phyloP scores from a whole-genome alignment of 202 grass and related monocot genomes.

The Zizania palustris region DNA sequence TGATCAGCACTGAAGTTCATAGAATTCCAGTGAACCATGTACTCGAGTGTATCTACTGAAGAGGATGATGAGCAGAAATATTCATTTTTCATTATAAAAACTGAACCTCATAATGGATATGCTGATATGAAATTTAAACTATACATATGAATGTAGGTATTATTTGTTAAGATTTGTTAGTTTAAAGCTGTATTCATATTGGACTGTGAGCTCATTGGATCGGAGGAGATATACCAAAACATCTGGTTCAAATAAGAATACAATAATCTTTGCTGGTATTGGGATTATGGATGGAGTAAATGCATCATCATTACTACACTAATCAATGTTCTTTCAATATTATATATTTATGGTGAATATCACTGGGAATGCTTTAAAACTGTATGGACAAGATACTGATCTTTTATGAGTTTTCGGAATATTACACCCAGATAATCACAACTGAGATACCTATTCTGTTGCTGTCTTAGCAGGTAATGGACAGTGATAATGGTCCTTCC shows the following conservation, averaged over 20 bases:
- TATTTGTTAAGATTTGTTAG: not conserved
- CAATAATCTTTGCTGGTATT: not conserved
- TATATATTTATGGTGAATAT: not conserved
- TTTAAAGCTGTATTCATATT: not conserved
- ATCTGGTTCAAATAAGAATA: slow-evolving; percentile 24
- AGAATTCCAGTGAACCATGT: not conserved
- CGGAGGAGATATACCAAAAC: not conserved
- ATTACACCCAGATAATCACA: not conserved
- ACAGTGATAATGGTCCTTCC: slow-evolving; percentile 61
- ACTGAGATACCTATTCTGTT: not conserved
- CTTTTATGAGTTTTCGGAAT: slow-evolving; percentile 22
- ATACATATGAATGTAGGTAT: not conserved
- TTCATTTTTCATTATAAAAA: slow-evolving; percentile 2
- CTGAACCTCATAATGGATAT: slow-evolving; percentile 6
- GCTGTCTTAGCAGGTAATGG: slow-evolving; percentile 50
- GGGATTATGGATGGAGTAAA: not conserved
- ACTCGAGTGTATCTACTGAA: not conserved
- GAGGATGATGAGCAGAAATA: not conserved
- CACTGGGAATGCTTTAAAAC: no score
- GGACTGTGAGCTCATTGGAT: not conserved
- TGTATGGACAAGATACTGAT: not conserved
- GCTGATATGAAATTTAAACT: not conserved
- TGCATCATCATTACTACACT: not conserved
- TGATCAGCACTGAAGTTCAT: slow-evolving; percentile 12
- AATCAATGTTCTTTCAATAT: not conserved